Percentiles rank a stretch among this genome's conserved stretches.
Evolutionary conservation across 352 stramenopile species (phyloP).

Genomic region (Globisporangium rhizosaccharum): DNA sequence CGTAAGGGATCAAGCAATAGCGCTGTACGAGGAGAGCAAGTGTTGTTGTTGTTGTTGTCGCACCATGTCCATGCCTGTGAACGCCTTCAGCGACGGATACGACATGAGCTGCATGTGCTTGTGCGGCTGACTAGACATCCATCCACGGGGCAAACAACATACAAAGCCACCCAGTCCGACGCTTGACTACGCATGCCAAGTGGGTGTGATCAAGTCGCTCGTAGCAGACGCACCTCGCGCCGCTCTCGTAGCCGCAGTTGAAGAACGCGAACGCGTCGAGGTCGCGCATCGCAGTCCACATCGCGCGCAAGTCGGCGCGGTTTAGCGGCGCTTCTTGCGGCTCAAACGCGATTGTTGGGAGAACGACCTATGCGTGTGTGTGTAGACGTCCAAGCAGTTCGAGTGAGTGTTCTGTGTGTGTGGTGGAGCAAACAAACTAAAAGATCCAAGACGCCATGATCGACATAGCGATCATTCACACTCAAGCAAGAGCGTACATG

Average conservation of each 20-base stretch:
- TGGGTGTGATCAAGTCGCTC: background rate
- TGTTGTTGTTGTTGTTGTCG: constrained; percentile 10
- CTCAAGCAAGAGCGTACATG: constrained; percentile 32
- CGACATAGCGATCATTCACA: background rate
- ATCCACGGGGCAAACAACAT: background rate
- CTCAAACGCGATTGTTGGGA: constrained; percentile 68
- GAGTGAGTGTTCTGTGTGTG: background rate
- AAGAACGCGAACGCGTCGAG: constrained; percentile 80
- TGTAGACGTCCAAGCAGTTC: background rate
- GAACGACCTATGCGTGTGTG: constrained; percentile 29
- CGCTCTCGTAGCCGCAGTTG: constrained; percentile 81
- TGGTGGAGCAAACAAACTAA: too few species aligned
- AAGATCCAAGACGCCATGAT: too few species aligned
- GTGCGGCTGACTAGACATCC: constrained; percentile 54
- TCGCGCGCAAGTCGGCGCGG: constrained; percentile 46
- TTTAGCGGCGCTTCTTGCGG: constrained; percentile 53
- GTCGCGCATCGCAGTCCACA: constrained; percentile 67
- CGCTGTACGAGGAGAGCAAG: background rate
- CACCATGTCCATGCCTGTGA: constrained; percentile 53
- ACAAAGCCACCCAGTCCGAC: background rate
- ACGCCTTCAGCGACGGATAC: constrained; percentile 61
- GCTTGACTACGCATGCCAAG: background rate
- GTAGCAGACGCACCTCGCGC: constrained; percentile 38
- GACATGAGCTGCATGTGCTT: constrained; percentile 88
- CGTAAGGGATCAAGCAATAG: background rate